Percentiles rank a stretch among this genome's conserved stretches.
These are phyloP conservation scores for Colletotrichum gloeosporioides DNA, from an alignment of 2,329 filamentous ascomycete genomes.

Conservation along the genomic window DNA sequence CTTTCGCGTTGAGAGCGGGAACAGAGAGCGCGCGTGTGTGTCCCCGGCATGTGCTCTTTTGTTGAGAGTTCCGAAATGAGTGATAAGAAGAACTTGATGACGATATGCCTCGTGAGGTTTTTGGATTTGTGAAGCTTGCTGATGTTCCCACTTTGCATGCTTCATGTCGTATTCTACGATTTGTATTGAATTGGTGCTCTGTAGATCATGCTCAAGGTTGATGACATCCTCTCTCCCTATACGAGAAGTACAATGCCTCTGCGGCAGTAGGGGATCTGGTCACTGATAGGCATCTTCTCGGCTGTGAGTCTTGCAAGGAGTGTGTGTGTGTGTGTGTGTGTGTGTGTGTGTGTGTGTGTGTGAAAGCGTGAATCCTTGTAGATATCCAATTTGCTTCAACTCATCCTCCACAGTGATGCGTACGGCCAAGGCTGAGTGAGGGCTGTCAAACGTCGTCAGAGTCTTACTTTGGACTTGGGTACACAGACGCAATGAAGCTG, in stretches of 20 bases:
- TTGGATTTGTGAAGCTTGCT: background rate
- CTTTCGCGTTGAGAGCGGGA: background rate
- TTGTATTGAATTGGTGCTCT: background rate
- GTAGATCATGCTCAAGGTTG: background rate
- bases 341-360: too few species aligned
- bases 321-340: background rate
- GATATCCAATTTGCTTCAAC: background rate
- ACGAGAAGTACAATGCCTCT: background rate
- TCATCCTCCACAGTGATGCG: background rate
- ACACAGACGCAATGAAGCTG: background rate
- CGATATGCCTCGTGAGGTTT: background rate
- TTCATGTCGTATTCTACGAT: background rate
- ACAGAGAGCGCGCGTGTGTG: background rate
- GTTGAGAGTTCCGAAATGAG: background rate
- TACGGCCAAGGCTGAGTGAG: background rate
- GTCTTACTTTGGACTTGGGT: background rate
- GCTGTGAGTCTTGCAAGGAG: background rate
- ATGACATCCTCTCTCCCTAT: background rate
- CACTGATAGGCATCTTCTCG: background rate
- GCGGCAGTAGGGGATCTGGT: background rate
- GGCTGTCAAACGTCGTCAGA: background rate
- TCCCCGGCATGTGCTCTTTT: background rate
- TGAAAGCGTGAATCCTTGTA: background rate
- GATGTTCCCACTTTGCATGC: background rate
- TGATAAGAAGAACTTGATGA: background rate